These are phyloP conservation scores for Protomyces inundatus DNA, from an alignment of 1,139 yeast genomes.

Conservation along the genomic window DNA sequence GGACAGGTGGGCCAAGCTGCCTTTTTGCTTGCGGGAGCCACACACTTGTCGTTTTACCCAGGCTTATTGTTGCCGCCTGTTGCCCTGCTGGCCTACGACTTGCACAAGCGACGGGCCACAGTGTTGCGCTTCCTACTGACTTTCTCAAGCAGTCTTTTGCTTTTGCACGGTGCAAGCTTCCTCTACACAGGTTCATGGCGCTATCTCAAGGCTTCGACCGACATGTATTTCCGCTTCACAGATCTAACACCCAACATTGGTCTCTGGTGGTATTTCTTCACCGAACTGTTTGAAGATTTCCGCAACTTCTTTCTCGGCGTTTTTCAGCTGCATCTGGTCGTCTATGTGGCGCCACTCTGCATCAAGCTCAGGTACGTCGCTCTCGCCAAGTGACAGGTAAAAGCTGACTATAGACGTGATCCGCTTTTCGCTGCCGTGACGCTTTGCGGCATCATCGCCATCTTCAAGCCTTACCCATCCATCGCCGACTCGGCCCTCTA, in stretches of 20 bases:
- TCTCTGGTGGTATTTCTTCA: conserved; percentile 96
- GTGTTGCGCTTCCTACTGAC: not conserved
- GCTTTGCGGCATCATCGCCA: conserved; percentile 59
- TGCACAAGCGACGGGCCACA: not conserved
- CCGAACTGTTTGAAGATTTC: conserved; percentile 89
- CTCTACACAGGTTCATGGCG: conserved; percentile 15
- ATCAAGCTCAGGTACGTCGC: conserved; percentile 57
- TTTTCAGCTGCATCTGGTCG: conserved; percentile 68
- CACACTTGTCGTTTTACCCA: conserved; percentile 62
- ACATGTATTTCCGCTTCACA: conserved; percentile 47
- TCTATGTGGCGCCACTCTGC: conserved; percentile 69
- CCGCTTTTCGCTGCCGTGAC: conserved; percentile 65
- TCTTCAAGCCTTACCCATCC: conserved; percentile 82
- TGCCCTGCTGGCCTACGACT: conserved; percentile 36
- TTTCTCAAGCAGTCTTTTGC: conserved; percentile 5
- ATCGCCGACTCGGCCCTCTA: conserved; percentile 77
- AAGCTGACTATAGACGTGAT: conserved; percentile 30
- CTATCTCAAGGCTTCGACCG: conserved; percentile 2
- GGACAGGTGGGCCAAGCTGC: conserved; percentile 47
- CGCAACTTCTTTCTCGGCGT: conserved; percentile 75
- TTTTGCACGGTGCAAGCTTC: conserved; percentile 1
- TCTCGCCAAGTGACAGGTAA: conserved; percentile 32
- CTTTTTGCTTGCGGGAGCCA: conserved; percentile 55
- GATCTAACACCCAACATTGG: conserved; percentile 84
- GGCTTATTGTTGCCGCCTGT: conserved; percentile 55